These are phyloP conservation scores for Penstemon barbatus DNA, from an alignment of 257 asterid genomes.

Conservation along the genomic window DNA sequence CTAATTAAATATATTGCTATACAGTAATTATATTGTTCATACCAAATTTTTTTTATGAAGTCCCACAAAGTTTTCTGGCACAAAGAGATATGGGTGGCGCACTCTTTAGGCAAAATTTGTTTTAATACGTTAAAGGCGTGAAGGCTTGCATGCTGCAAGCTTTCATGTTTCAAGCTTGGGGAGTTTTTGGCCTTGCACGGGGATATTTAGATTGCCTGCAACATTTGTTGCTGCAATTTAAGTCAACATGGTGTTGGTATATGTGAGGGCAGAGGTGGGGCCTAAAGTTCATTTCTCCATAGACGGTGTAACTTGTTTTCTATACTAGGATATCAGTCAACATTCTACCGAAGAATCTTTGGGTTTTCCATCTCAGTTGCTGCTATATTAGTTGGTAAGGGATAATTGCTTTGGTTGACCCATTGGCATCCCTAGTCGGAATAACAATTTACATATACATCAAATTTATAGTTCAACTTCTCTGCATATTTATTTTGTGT, in stretches of 20 bases:
- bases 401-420: slow-evolving; percentile 55
- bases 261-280: slow-evolving; percentile 55
- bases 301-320: slow-evolving; percentile 56
- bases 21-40: background rate
- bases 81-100: slow-evolving; percentile 24
- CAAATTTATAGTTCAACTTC: slow-evolving; percentile 6
- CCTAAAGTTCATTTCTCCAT: slow-evolving; percentile 48
- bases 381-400: slow-evolving; percentile 90
- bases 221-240: slow-evolving; percentile 35
- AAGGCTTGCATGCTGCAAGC: slow-evolving; percentile 36
- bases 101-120: slow-evolving; percentile 19
- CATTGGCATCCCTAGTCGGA: slow-evolving; percentile 36
- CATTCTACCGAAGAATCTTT: slow-evolving; percentile 84
- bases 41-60: background rate
- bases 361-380: slow-evolving; percentile 79
- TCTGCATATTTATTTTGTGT: slow-evolving; percentile 31
- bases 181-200: slow-evolving; percentile 36
- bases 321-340: slow-evolving; percentile 62
- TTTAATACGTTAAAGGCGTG: slow-evolving; percentile 22
- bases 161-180: slow-evolving; percentile 15
- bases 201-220: slow-evolving; percentile 34
- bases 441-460: slow-evolving; percentile 16
- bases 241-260: slow-evolving; percentile 42
- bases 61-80: slow-evolving; percentile 7
- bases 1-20: background rate